A percentile compares a stretch with the other conserved stretches of the same genome.
Evolutionary conservation across 805 yeast genomes (phyloP).

Genomic region (Limtongozyma cylindracea): DNA sequence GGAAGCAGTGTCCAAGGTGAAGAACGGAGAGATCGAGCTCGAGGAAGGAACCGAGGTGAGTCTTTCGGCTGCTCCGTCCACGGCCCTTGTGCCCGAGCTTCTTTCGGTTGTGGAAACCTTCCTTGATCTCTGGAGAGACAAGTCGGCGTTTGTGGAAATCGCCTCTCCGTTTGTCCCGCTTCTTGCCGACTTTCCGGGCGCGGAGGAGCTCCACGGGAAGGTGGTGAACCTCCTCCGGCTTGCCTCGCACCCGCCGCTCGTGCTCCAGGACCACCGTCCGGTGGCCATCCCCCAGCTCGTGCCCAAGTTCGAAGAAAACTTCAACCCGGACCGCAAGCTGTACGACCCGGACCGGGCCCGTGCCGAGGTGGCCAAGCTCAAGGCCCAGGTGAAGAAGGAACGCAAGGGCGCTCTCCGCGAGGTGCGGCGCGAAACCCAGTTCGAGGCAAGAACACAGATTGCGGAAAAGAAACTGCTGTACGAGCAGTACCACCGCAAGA

Average conservation of each 20-base stretch:
- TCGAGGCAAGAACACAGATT: conserved; percentile 69
- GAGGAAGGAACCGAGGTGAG: too few relatives aligned
- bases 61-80: too few relatives aligned
- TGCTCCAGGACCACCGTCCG: conserved; percentile 65
- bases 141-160: conserved; percentile 34
- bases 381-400: conserved; percentile 75
- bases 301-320: conserved; percentile 89
- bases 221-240: not conserved
- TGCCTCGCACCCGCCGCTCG: conserved; percentile 20
- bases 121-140: conserved; percentile 29
- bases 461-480: conserved; percentile 52
- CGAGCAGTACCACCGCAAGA: conserved; percentile 65
- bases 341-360: conserved; percentile 65
- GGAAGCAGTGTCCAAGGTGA: too few relatives aligned
- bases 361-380: conserved; percentile 64
- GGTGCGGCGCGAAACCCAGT: conserved; percentile 68
- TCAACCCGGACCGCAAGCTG: conserved; percentile 85
- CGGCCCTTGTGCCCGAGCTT: not conserved
- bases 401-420: conserved; percentile 73
- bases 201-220: not conserved
- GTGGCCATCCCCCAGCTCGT: conserved; percentile 63
- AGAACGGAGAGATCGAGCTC: too few relatives aligned
- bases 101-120: not conserved
- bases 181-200: not conserved
- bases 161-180: conserved; percentile 14